Evolutionary conservation across 768 basidiomycete species (phyloP).

Genomic region (Hericium alpestre): DNA sequence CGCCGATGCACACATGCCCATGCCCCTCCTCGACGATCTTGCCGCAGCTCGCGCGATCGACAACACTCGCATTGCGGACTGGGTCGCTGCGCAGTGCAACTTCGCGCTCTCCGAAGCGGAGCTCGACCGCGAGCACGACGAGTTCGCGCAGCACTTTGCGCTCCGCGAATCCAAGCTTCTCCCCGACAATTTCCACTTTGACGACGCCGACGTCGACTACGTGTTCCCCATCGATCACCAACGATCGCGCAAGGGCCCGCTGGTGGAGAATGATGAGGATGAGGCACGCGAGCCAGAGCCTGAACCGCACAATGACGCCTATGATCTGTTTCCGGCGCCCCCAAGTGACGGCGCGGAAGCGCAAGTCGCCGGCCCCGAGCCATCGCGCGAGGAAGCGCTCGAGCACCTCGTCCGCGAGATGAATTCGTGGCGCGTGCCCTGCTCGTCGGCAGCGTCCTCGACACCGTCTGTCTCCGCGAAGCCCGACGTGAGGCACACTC

Average conservation of each 20-base stretch:
- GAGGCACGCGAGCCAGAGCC: not conserved
- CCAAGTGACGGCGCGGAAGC: conserved; percentile 1
- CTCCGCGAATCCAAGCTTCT: conserved; percentile 14
- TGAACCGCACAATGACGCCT: not conserved
- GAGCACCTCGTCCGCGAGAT: conserved; percentile 28
- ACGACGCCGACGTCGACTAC: not conserved
- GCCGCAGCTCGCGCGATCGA: conserved; percentile 2
- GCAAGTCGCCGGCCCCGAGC: conserved; percentile 16
- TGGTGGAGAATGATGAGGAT: not conserved
- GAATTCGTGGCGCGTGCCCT: conserved; percentile 14
- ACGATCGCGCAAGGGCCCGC: not conserved
- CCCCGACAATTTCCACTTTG: conserved; percentile 9
- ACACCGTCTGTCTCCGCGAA: not conserved
- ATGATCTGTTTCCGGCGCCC: conserved; percentile 20
- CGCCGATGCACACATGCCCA: not conserved
- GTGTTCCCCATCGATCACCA: not conserved
- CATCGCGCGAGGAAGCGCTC: conserved; percentile 25
- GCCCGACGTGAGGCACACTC: not conserved
- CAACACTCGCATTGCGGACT: conserved; percentile 12
- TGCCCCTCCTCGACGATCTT: not conserved
- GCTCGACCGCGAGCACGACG: conserved; percentile 4
- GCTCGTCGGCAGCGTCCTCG: not conserved
- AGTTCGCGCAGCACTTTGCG: conserved; percentile 1
- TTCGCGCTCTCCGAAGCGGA: conserved; percentile 12
- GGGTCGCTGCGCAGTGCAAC: conserved; percentile 14